phyloP scores from a whole-genome alignment of 2,329 filamentous ascomycete species.

The Coniochaeta prunicola region DNA sequence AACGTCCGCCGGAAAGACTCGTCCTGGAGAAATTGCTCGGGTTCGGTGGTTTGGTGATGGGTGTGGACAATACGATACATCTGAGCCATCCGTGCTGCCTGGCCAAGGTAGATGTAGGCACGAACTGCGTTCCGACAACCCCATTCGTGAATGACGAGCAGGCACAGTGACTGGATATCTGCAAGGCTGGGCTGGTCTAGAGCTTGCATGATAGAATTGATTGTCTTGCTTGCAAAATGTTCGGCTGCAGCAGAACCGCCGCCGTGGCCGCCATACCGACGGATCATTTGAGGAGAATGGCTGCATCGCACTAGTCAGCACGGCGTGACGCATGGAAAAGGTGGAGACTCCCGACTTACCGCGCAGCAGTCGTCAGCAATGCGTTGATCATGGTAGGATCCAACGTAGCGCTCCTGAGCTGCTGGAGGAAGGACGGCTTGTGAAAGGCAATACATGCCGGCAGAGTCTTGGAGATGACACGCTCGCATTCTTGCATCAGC shows the following conservation, averaged over 20 bases:
- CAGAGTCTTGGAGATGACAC: constrained; percentile 53
- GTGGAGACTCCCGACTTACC: constrained; percentile 35
- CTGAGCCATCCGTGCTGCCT: constrained; percentile 57
- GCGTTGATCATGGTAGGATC: constrained; percentile 52
- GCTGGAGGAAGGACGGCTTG: constrained; percentile 54
- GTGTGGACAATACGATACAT: constrained; percentile 55
- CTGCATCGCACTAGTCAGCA: constrained; percentile 22
- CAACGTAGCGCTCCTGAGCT: constrained; percentile 48
- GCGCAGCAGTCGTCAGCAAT: constrained; percentile 48
- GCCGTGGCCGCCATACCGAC: constrained; percentile 48
- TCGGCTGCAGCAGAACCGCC: constrained; percentile 47
- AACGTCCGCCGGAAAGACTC: constrained; percentile 55
- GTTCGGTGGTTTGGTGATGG: constrained; percentile 41
- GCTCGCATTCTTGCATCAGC: constrained; percentile 51
- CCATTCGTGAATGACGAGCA: constrained; percentile 57
- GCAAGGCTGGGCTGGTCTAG: constrained; percentile 52
- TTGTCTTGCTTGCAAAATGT: constrained; percentile 51
- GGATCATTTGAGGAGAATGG: constrained; percentile 48
- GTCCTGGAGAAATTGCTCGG: constrained; percentile 54
- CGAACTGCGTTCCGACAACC: constrained; percentile 54
- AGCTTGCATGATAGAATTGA: constrained; percentile 49
- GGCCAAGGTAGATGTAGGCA: constrained; percentile 56
- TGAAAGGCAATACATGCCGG: constrained; percentile 57
- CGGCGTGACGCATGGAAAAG: constrained; percentile 7
- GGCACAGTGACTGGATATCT: constrained; percentile 54